Evolutionary conservation across 768 basidiomycete genomes (phyloP), one percentile per base, ranked within the genome.

Genomic region (Russula abietina): DNA sequence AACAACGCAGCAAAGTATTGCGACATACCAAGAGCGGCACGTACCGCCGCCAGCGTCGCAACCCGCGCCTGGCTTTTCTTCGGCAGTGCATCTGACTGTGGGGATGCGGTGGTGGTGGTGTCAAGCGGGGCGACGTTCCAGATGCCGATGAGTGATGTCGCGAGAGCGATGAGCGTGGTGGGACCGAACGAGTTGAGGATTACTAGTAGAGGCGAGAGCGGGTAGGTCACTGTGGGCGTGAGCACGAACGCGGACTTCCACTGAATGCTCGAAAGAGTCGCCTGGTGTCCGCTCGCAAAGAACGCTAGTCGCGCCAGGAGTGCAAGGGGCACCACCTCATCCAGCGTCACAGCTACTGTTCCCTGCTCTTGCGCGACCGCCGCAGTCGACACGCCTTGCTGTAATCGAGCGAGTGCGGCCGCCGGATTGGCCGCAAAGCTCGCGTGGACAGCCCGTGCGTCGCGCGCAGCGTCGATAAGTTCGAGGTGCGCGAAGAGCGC

Each of bases 171-270:
- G 49, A 97, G 70, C 69, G 89, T 76, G 64, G 87, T 75, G 0
- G 89, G 82, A 0, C 93, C 91, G 57, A 92, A 75, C 8, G 88
- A 85, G 73, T 98, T 98, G 63, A 88, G 73, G 3, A 82, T 72
- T 6, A 93, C 87, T 28, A 92, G 85, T 2, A 89, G 50, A 0
- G 86, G 86, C 0, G 94, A 86, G 68, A 84, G 82, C 0, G 89
- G 86, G 71, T 91, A 93, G 12, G 75, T 77, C 49, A 93, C 77
- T 0, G 79, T 83, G 3, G 83, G 76, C 2, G 85, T 83, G 59
- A 99, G 79, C 32, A 98, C 72, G 74, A 98, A 99, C 8, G 90
- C 95, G 1, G 88, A 76, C 73, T 97, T 97, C 97, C 96, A 99
- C 68, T 98, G 96, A 48, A 99, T 83, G 3, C 91, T 89, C 1